Evolutionary conservation across 176 grass and related monocot species (phyloP), one percentile per base, ranked within the genome.

Genomic region (Hsuehochloa calcarea): DNA sequence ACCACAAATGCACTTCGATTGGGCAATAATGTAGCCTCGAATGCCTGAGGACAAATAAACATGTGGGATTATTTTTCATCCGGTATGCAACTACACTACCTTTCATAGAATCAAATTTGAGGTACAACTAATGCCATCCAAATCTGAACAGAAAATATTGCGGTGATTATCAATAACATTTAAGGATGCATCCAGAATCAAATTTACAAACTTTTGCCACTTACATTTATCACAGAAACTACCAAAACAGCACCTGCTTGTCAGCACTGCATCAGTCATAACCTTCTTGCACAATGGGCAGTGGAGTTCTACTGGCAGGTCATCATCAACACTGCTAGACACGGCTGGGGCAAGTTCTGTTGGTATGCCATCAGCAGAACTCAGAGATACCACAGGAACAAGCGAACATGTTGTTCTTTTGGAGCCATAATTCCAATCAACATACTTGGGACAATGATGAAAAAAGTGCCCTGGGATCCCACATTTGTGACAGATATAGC

Each of bases 381-480:
- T 61, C 46, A 47, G 12, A 44, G 82, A 85, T 26, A 81, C 31
- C 16, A 69, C 34, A 4, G 84, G 72, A 2, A 71, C 78, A 65
- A 78, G 16, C 39, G 77, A 20, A 40, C 38, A 27, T 35, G 46
- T 14, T 47, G 34, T 15, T 52, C 69, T 89, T 80, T 68, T 89
- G 34, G 74, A 40, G 22, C 81, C 70, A 85, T 59, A 85, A n/a
- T 49, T 61, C 8, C 45, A 51, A 69, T 85, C 51, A 14, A 82
- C 82, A n/a, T 89, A 75, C 10, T 83, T 85, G 39, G 87, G 87
- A 70, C 82, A 80, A 49, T 46, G 70, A 40, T 89, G 68, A 80
- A 89, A 85, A 75, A 75, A 85, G 43, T 89, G 87, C 5, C 82
- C 82, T 80, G 77, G 77, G n/a, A 81, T 59, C 27, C 80, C 78